Base-by-base conservation (phyloP, 108 stramenopile genomes). In the Skeletonema menzelii region DNA sequence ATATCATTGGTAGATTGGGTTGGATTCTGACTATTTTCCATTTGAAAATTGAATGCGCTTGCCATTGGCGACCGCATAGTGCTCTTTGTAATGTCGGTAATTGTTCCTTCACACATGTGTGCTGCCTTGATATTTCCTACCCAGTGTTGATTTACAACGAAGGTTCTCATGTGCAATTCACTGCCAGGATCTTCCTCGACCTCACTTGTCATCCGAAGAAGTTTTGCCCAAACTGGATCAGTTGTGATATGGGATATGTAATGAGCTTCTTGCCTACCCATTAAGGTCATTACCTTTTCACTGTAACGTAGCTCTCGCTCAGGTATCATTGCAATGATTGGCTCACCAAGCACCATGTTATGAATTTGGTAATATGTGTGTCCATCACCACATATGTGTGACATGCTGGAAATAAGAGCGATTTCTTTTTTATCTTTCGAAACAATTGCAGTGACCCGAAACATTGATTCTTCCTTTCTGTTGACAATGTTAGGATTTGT, bases 361-460 rank as follows among this genome's bases (percentile, higher is more conserved):
- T 79, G 56, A 26, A 83, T 65, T 19, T 69, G 73, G 64, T 83
- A 83, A 42, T 70, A 83, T 3, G 82, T 79, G 59, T 79, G 72
- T 4, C 61, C 77, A 27, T 83, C 82, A 17, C 82, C 82, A 12
- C 65, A 79, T 27, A 75, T 44, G 53, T 79, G 82, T 12, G 77
- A 75, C 49, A 83, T 83, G 59, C 68, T 70, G 24, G 35, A 62
- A 15, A 83, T n/a, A 3, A 83, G 62, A 27, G 73, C 77, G 34
- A 83, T 68, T 37, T 69, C 66, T 4, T 42, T 27, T 5, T 59
- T 34, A 1, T 65, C 63, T 28, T 63, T 55, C 8, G 42, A 53
- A 42, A 69, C 62, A 27, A 83, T 58, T 22, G 78, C 62, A 5
- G 68, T 70, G 38, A 83, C 35, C 26, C 77, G 63, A 65, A 74